Base-by-base conservation (phyloP, 805 yeast genomes). In the Wickerhamomyces subpelliculosus region DNA sequence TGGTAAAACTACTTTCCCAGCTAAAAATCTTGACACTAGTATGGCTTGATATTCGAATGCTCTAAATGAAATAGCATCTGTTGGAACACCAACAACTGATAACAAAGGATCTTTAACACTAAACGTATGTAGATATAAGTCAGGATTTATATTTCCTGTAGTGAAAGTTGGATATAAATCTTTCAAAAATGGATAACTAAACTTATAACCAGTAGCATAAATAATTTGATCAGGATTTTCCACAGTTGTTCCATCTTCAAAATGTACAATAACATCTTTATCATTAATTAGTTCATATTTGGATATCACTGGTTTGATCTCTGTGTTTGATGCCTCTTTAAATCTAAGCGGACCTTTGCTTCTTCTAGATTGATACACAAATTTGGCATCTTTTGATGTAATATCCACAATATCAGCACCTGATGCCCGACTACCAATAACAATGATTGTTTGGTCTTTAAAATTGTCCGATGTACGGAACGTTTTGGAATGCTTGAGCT, bases 171-270 rank as follows among this genome's bases (percentile, higher is more conserved):
- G 50, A 23, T 44, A 45, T 19, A 46, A 34, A 5, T 41, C 48
- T 32, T 32, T 36, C 5, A 83, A 57, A 47, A 70, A 80, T 9
- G 89, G 88, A 41, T 69, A 65, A 32, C 72, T 67, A 51, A 72
- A 75, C 22, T 71, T 62, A 57, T 80, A 83, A 1, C 93, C 93
- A 0, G 90, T 83, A 34, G 84, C 81, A 52, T 76, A 80, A n/a
- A 83, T 57, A 14, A 84, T 63, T 27, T 50, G 46, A 46, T 81
- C 86, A 24, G 80, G 67, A 22, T 60, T 62, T 3, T 42, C 40
- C 1, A 76, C 45, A 10, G 42, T 51, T 4, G 61, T 42, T 6
- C 78, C 84, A 40, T 73, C 74, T 1, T 38, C 60, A 37, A 78
- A 72, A 5, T 56, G 49, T 4, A 74, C 63, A 9, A 39, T 20